Conservation (phyloP, 2,329 filamentous ascomycete species). For the Claviceps sp. region DNA sequence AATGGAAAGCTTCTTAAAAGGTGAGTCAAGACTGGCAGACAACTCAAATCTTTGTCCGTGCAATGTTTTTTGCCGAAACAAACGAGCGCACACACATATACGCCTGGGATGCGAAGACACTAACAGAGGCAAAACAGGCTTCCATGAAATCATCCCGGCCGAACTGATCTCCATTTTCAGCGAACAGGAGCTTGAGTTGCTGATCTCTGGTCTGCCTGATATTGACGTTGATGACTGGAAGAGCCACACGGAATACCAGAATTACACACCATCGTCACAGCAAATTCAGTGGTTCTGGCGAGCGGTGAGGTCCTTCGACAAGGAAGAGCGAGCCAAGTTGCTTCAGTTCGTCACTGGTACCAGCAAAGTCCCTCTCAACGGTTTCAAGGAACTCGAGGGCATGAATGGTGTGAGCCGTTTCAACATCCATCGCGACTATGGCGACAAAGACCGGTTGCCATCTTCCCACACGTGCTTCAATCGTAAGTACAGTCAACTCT, state of each 20-base stretch:
- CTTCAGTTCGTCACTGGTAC: slow-evolving; percentile 97
- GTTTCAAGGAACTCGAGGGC: slow-evolving; percentile 96
- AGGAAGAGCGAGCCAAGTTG: slow-evolving; percentile 94
- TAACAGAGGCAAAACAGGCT: slow-evolving; percentile 42
- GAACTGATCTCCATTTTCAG: slow-evolving; percentile 96
- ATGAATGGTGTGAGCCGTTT: slow-evolving; percentile 98
- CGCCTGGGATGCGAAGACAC: not conserved
- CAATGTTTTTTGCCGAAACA: too few relatives aligned
- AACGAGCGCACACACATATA: too few relatives aligned
- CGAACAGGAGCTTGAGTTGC: slow-evolving; percentile 88
- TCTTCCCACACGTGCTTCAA: slow-evolving; percentile 99
- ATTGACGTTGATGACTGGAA: slow-evolving; percentile 99
- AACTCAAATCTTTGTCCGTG: not conserved
- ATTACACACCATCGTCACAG: slow-evolving; percentile 84
- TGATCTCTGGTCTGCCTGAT: slow-evolving; percentile 93
- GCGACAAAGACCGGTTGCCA: slow-evolving; percentile 87
- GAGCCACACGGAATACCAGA: slow-evolving; percentile 96
- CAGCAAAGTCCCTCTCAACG: slow-evolving; percentile 93
- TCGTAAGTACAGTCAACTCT: slow-evolving; percentile 49
- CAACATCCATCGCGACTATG: slow-evolving; percentile 97
- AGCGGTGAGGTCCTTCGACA: slow-evolving; percentile 91
- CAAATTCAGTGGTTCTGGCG: slow-evolving; percentile 99
- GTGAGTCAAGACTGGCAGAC: slow-evolving; percentile 27
- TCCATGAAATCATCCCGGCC: slow-evolving; percentile 95
- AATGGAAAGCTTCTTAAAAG: slow-evolving; percentile 82